Base-by-base conservation (phyloP, 2,329 filamentous ascomycete species). In the Fusarium sp. region DNA sequence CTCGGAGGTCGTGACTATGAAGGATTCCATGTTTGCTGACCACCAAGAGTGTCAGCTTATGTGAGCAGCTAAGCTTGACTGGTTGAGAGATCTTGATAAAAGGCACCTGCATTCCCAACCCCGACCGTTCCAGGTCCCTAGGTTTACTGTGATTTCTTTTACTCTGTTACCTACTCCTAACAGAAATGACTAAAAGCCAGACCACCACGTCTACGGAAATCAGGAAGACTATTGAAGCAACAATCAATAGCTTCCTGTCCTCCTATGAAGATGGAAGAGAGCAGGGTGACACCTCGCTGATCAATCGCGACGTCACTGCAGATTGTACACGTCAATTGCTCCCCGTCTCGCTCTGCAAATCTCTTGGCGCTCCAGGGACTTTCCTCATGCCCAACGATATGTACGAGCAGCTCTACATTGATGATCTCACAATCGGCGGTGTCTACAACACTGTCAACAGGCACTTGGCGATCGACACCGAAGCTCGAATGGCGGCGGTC, bases 291-390 rank as follows among this genome's bases (percentile, higher is more conserved):
- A 8, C 59, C 0, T 22, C 58, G 2, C 16, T 71, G 25, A 65
- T 70, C 20, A 71, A 70, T 10, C 68, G 68, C 20, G 48, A 51
- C 13, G 58, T 68, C 9, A 51, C 67, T n/a, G 15, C 48, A 20
- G 43, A 55, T 10, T 70, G 68, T 30, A 70, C 54, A 34, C 63
- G 68, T 6, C 59, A 71, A 12, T 24, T 70, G 6, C 55, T 71
- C 15, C 68, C 68, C 3, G 25, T 6, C 7, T 65, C 62, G 1
- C 38, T 65, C 11, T 65, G 60, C 16, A 65, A 65, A 8, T 16
- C 40, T 13, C 60, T 65, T 16, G 62, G 62, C 22, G 30, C 24
- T 6, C 62, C 62, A 16, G 44, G 44, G 25, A 24, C 62, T 2
- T n/a, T 61, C 45, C 11, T 16, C n/a, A 68, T 70, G 3, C 11